Evolutionary conservation across 1,284 basidiomycete genomes (phyloP), one percentile per base, ranked within the genome.

Genomic region (Lignosus rhinocerotis): DNA sequence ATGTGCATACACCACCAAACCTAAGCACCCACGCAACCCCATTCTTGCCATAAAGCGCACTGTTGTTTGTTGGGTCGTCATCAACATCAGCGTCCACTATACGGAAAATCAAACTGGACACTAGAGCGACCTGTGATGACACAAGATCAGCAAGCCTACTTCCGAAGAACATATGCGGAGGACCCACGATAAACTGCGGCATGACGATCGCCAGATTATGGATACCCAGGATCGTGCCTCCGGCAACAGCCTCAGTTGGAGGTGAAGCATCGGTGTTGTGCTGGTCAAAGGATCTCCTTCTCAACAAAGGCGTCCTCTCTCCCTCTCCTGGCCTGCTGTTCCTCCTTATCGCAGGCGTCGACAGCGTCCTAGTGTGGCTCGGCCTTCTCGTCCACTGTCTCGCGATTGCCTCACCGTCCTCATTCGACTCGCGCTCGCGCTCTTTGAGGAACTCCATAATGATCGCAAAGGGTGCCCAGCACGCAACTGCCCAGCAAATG

Each of bases 371-470:
- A 48, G 73, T 73, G 59, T 81, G 82, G 5, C 75, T 67, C 0
- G 80, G 75, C 19, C 77, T 70, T 33, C 76, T 70, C 30, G 59
- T 55, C 52, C 58, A 58, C 36, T 56, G 53, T 9, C 64, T 54
- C 32, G 56, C 56, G 16, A 51, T 48, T 10, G 58, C 60, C 14
- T 59, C 66, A 51, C 62, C 59, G 12, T 67, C 66, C 4, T 55
- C 56, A 14, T 53, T 58, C 14, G 56, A 50, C n/a, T 69, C 71
- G 33, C 55, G 55, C 57, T 86, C 80, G 62, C 90, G 80, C 71
- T 94, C 93, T 76, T 93, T 94, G 62, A 96, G 76, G 69, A 93
- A 86, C 90, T 94, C 93, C 94, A 96, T 96, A 72, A 96, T 93
- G 69, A 96, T 94, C 14, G 92, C 88, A 62, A 91, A 92, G 3